Evolutionary conservation across 2,329 filamentous ascomycete species (phyloP).

Genomic region (Pseudogymnoascus sp.): DNA sequence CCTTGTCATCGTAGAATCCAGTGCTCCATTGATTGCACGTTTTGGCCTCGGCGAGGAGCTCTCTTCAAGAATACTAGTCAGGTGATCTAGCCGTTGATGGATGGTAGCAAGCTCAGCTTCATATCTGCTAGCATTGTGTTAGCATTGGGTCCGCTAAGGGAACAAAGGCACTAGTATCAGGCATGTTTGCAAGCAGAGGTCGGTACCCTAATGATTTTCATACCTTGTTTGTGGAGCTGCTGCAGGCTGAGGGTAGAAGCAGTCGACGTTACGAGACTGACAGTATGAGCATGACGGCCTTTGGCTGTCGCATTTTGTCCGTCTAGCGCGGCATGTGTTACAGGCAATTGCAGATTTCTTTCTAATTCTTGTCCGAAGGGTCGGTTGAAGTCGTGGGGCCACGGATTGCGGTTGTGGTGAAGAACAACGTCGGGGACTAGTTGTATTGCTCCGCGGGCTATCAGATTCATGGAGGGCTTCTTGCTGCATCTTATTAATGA

Average conservation of each 20-base stretch:
- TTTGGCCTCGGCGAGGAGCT: not conserved
- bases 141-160: not conserved
- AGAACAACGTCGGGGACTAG: not conserved
- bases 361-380: not conserved
- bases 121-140: not conserved
- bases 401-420: not conserved
- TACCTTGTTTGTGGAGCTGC: not conserved
- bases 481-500: not conserved
- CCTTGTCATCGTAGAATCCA: not conserved
- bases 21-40: not conserved
- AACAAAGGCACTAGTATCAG: not conserved
- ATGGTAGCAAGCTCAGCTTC: not conserved
- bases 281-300: constrained; percentile 17
- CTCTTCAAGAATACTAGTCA: not conserved
- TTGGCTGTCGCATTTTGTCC: constrained; percentile 21
- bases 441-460: not conserved
- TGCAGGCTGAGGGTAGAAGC: not conserved
- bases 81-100: not conserved
- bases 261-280: not conserved
- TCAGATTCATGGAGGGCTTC: not conserved
- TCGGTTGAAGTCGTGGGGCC: not conserved
- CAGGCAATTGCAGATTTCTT: constrained; percentile 17
- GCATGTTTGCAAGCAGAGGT: not conserved
- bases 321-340: constrained; percentile 16
- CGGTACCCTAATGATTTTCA: not conserved